A percentile compares a stretch with the other conserved stretches of the same genome.
phyloP scores from a whole-genome alignment of 306 rosid genomes.

The Pyrus betulifolia region DNA sequence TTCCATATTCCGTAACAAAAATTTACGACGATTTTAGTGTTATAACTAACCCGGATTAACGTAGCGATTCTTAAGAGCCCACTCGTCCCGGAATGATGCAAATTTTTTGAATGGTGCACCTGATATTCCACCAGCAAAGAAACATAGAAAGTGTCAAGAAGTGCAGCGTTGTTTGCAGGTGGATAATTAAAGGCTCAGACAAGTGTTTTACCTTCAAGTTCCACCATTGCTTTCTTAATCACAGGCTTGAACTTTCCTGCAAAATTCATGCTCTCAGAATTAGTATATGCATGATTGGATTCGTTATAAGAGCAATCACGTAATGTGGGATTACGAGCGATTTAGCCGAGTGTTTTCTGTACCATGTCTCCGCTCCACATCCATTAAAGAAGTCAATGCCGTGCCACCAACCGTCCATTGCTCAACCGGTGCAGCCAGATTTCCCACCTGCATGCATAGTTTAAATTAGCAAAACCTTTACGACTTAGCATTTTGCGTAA shows the following conservation, averaged over 20 bases:
- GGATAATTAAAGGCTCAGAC: neutral
- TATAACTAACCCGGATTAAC: conserved; percentile 53
- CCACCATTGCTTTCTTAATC: conserved; percentile 96
- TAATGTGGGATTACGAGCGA: too few species aligned
- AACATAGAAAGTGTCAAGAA: neutral
- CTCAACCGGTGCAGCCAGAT: conserved; percentile 68
- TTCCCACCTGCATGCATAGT: conserved; percentile 48
- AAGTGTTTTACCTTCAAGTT: conserved; percentile 61
- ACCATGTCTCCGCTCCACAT: conserved; percentile 93
- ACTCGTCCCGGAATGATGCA: conserved; percentile 65
- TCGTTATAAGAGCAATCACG: too few species aligned
- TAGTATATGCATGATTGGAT: neutral
- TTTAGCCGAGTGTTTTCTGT: neutral
- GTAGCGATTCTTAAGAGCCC: conserved; percentile 75
- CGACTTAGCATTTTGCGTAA: neutral
- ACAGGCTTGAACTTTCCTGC: conserved; percentile 87
- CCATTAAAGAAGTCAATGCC: conserved; percentile 80
- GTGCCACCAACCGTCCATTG: conserved; percentile 89
- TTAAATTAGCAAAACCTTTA: neutral
- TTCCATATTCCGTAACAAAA: neutral
- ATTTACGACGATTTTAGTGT: neutral
- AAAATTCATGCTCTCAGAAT: conserved; percentile 8
- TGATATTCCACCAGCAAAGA: conserved; percentile 16
- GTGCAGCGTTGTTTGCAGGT: too few species aligned
- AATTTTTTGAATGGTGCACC: conserved; percentile 87